phyloP scores from a whole-genome alignment of 441 rosid species.

The Melastoma candidum region DNA sequence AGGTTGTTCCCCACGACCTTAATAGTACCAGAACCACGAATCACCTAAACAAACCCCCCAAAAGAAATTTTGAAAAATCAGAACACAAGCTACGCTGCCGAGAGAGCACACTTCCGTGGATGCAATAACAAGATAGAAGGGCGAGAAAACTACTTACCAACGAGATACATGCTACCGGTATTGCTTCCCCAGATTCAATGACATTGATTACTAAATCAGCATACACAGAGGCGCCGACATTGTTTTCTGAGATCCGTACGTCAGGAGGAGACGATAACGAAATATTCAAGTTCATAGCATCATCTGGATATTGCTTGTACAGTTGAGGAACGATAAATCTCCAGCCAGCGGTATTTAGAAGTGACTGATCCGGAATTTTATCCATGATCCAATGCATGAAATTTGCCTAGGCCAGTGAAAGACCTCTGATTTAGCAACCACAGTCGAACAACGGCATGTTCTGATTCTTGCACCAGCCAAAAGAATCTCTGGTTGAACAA shows the following conservation, averaged over 20 bases:
- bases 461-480: neutral
- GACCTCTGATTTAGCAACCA: neutral
- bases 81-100: too few species aligned
- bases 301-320: constrained; percentile 79
- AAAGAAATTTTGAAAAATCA: neutral
- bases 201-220: constrained; percentile 65
- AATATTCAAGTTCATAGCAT: constrained; percentile 69
- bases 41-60: constrained; percentile 31
- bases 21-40: constrained; percentile 59
- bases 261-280: constrained; percentile 72
- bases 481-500: too few species aligned
- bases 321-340: constrained; percentile 78
- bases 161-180: constrained; percentile 89
- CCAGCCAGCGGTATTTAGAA: constrained; percentile 85
- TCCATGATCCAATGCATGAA: constrained; percentile 89
- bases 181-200: constrained; percentile 45
- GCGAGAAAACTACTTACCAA: constrained; percentile 35
- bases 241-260: constrained; percentile 46
- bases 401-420: constrained; percentile 44
- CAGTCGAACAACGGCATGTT: neutral
- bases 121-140: too few species aligned
- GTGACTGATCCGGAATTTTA: constrained; percentile 72
- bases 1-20: constrained; percentile 64
- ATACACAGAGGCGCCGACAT: constrained; percentile 60
- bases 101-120: too few species aligned